Conservation (phyloP, 768 basidiomycete genomes). For the Kwoniella dejecticola region DNA sequence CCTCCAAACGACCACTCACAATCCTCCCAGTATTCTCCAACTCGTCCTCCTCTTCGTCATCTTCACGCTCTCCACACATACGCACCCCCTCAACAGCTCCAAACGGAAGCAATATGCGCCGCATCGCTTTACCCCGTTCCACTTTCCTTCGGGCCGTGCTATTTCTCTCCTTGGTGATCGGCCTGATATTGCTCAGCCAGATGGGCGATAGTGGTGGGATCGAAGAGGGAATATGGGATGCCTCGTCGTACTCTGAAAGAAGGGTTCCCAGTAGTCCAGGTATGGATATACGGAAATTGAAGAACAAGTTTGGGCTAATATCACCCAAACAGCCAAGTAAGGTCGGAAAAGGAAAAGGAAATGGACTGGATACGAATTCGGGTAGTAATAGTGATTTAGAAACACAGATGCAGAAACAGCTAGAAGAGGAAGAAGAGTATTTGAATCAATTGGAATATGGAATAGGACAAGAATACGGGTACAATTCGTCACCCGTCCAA, state of each 20-base stretch:
- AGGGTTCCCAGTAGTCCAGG: constrained; percentile 4
- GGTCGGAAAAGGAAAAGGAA: not conserved
- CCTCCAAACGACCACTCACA: constrained; percentile 15
- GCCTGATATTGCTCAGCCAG: constrained; percentile 2
- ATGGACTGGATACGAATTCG: not conserved
- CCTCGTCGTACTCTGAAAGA: constrained; percentile 32
- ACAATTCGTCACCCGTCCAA: not conserved
- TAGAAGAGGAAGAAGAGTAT: not conserved
- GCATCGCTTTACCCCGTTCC: constrained; percentile 10
- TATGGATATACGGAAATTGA: constrained; percentile 15
- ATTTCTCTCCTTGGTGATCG: constrained; percentile 1
- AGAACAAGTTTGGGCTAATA: constrained; percentile 15
- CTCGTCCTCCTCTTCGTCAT: constrained; percentile 5
- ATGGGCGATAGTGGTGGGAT: constrained; percentile 9
- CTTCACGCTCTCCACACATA: constrained; percentile 16
- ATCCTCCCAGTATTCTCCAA: constrained; percentile 12
- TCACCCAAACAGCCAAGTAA: not conserved
- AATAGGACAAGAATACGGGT: not conserved
- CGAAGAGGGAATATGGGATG: constrained; percentile 43
- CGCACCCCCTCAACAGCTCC: constrained; percentile 9
- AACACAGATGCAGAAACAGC: too few relatives aligned
- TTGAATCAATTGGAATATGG: too few relatives aligned
- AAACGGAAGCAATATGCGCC: too few relatives aligned
- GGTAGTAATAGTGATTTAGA: not conserved
- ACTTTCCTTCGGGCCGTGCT: not conserved